Conservation (phyloP, 441 rosid genomes). For the Raphanus hybrid region DNA sequence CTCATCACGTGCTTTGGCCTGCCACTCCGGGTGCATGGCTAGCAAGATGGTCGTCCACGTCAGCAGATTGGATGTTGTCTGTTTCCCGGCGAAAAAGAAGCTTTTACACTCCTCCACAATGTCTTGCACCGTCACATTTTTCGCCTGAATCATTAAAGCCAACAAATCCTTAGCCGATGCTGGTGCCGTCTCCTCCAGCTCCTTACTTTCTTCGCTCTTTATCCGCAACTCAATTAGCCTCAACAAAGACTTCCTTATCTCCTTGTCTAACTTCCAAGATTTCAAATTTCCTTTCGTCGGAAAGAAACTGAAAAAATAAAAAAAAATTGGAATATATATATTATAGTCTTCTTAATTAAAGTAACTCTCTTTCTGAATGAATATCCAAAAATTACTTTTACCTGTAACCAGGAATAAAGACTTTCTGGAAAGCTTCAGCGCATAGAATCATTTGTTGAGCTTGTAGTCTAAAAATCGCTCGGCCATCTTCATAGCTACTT, state of each 20-base stretch:
- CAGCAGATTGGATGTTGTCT: conserved; percentile 96
- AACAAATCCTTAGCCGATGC: conserved; percentile 67
- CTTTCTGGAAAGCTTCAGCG: conserved; percentile 81
- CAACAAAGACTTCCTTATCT: conserved; percentile 66
- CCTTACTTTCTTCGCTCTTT: conserved; percentile 25
- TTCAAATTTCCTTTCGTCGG: conserved; percentile 76
- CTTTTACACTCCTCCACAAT: conserved; percentile 95
- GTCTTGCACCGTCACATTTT: conserved; percentile 66
- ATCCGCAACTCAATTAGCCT: conserved; percentile 64
- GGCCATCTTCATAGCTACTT: conserved; percentile 81
- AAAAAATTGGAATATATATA: neutral
- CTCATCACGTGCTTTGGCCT: conserved; percentile 99
- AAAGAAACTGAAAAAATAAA: conserved; percentile 50
- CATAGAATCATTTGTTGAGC: conserved; percentile 81
- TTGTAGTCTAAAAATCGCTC: conserved; percentile 75
- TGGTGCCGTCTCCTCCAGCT: conserved; percentile 30
- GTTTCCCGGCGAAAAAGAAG: conserved; percentile 98
- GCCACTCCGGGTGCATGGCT: conserved; percentile 98
- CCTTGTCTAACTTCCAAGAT: conserved; percentile 81
- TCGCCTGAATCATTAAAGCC: conserved; percentile 83
- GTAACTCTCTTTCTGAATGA: neutral
- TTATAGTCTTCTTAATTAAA: neutral
- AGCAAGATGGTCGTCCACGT: conserved; percentile 97
- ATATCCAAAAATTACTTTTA: conserved; percentile 28
- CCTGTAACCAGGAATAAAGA: conserved; percentile 91